phyloP scores from a whole-genome alignment of 1,284 basidiomycete species.

The Ustilago esculenta region DNA sequence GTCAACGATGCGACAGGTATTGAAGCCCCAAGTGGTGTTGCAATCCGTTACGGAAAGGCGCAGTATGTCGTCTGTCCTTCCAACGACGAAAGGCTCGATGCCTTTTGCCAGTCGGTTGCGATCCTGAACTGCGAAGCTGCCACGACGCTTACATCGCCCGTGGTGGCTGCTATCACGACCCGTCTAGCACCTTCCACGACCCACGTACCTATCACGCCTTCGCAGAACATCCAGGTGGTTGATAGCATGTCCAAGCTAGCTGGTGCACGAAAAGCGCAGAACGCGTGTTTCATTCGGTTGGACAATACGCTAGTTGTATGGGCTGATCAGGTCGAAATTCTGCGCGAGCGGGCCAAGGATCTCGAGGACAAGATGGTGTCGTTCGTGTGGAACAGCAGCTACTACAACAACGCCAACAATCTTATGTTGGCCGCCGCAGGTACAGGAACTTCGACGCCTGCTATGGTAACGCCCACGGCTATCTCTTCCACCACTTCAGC shows the following conservation, averaged over 20 bases:
- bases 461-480: neutral
- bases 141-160: slow-evolving; percentile 79
- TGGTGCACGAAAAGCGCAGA: slow-evolving; percentile 80
- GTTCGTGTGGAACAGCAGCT: slow-evolving; percentile 74
- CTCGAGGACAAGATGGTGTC: slow-evolving; percentile 82
- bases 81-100: slow-evolving; percentile 14
- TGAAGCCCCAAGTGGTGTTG: slow-evolving; percentile 19
- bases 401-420: slow-evolving; percentile 5
- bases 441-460: neutral
- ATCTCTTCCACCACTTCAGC: slow-evolving; percentile 65
- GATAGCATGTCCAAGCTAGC: slow-evolving; percentile 74
- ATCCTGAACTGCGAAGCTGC: slow-evolving; percentile 80
- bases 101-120: slow-evolving; percentile 71
- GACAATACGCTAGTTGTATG: slow-evolving; percentile 79
- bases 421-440: neutral
- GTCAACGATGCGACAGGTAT: neutral
- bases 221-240: slow-evolving; percentile 42
- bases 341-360: slow-evolving; percentile 67
- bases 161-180: slow-evolving; percentile 76
- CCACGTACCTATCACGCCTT: slow-evolving; percentile 35
- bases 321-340: slow-evolving; percentile 75
- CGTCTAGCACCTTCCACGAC: slow-evolving; percentile 61
- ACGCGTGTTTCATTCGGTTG: slow-evolving; percentile 82
- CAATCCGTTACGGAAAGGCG: slow-evolving; percentile 42
- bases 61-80: slow-evolving; percentile 35